Conservation (phyloP, 2,329 filamentous ascomycete species). For the Neonectria ditissima region DNA sequence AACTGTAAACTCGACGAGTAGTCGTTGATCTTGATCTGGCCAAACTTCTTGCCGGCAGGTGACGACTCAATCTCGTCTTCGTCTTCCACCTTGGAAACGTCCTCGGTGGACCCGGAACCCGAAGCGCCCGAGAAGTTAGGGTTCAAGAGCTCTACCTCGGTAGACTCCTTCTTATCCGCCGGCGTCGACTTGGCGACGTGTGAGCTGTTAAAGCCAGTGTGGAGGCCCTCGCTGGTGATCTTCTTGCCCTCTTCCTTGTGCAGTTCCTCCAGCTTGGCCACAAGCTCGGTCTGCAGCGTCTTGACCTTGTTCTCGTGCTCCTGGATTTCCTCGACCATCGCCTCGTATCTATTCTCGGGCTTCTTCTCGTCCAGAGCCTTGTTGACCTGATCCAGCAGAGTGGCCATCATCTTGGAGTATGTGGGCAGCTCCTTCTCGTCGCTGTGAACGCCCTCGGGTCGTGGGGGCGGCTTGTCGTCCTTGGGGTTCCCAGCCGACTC, state of each 20-base stretch:
- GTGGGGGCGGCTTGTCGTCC: constrained; percentile 78
- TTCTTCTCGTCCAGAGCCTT: constrained; percentile 83
- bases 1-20: constrained; percentile 81
- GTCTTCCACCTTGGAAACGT: constrained; percentile 59
- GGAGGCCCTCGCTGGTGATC: constrained; percentile 92
- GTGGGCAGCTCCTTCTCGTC: constrained; percentile 80
- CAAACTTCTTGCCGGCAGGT: constrained; percentile 82
- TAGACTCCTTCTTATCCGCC: constrained; percentile 59
- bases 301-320: constrained; percentile 82
- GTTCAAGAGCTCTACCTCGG: constrained; percentile 81
- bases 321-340: constrained; percentile 82
- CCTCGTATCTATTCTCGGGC: constrained; percentile 74
- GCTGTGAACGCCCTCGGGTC: constrained; percentile 83
- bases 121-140: constrained; percentile 59
- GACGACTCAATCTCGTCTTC: constrained; percentile 82
- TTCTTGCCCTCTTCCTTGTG: constrained; percentile 88
- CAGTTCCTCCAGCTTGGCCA: constrained; percentile 79
- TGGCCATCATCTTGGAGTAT: constrained; percentile 98
- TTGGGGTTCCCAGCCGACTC: constrained; percentile 79
- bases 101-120: constrained; percentile 27
- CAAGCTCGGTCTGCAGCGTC: constrained; percentile 80
- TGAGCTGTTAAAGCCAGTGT: constrained; percentile 91
- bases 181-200: constrained; percentile 74
- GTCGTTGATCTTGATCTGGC: constrained; percentile 79
- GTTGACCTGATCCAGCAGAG: constrained; percentile 93